Conservation (phyloP, 345 rosid genomes). For the Arabidopsis thaliana region TAIR10.1 NC_003076.8:22730001-22730500, state of each 20-base stretch:
- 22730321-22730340: slow-evolving; percentile 78
- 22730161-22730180: slow-evolving; percentile 3
- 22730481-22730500: not conserved
- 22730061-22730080: slow-evolving; percentile 70
- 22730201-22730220: not conserved
- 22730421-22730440: not conserved
- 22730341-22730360: slow-evolving; percentile 79
- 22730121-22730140: slow-evolving; percentile 47
- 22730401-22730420: slow-evolving; percentile 2
- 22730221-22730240: not conserved
- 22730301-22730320: slow-evolving; percentile 78
- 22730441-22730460: not conserved
- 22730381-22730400: not conserved
- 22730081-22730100: slow-evolving; percentile 81
- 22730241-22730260: not conserved
- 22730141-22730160: slow-evolving; percentile 16
- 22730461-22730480: not conserved
- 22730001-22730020: slow-evolving; percentile 72
- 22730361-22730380: slow-evolving; percentile 59
- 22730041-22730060: slow-evolving; percentile 78
- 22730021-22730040: slow-evolving; percentile 88
- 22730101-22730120: slow-evolving; percentile 88
- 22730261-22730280: slow-evolving; percentile 75
- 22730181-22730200: not conserved
- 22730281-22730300: slow-evolving; percentile 75